A percentile compares a stretch with the other conserved stretches of the same genome.
Conservation (phyloP, 2,329 filamentous ascomycete genomes). For the Teratosphaeria nubilosa region DNA sequence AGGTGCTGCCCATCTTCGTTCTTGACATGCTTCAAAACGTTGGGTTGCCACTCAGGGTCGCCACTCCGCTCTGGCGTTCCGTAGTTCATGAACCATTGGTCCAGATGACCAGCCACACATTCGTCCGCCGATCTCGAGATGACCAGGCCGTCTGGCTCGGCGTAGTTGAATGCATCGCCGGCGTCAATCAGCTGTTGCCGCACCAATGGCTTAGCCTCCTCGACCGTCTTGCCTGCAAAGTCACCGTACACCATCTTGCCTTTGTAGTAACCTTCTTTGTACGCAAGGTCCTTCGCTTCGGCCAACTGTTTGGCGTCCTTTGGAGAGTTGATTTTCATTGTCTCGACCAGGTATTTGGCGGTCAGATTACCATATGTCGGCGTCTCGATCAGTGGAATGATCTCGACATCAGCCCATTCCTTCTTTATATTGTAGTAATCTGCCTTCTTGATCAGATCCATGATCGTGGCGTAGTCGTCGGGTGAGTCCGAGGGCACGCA, state of each 20-base stretch:
- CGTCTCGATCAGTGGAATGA: constrained; percentile 80
- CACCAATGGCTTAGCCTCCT: constrained; percentile 78
- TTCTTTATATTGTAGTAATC: constrained; percentile 95
- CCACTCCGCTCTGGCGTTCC: constrained; percentile 57
- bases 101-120: constrained; percentile 84
- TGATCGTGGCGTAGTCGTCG: constrained; percentile 84
- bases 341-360: constrained; percentile 73
- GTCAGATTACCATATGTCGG: constrained; percentile 78
- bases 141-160: constrained; percentile 84
- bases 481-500: constrained; percentile 93
- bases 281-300: constrained; percentile 90
- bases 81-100: constrained; percentile 98
- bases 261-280: constrained; percentile 97
- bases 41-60: constrained; percentile 64
- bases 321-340: constrained; percentile 91
- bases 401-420: constrained; percentile 89
- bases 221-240: constrained; percentile 77
- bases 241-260: constrained; percentile 81
- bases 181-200: constrained; percentile 65
- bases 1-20: constrained; percentile 55
- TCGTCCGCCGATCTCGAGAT: constrained; percentile 83
- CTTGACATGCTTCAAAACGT: constrained; percentile 62
- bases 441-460: constrained; percentile 85
- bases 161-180: constrained; percentile 78
- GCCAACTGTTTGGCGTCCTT: constrained; percentile 87